Conservation (phyloP, 306 rosid genomes). For the Adenanthera pavonina region DNA sequence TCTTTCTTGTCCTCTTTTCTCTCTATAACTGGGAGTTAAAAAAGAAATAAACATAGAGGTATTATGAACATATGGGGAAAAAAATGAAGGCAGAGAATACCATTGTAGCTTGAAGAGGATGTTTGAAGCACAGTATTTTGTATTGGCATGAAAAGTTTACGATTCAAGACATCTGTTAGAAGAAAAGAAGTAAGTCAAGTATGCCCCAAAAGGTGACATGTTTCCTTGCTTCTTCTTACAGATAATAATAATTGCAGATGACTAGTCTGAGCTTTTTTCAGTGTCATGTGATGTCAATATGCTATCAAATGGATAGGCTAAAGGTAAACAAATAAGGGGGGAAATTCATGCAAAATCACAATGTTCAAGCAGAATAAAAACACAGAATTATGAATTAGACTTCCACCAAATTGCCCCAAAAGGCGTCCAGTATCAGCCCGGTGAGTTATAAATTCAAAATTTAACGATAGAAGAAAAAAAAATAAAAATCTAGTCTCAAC, state of each 20-base stretch:
- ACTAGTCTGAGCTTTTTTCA: not conserved
- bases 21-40: too few relatives aligned
- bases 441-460: not conserved
- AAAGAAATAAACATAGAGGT: not conserved
- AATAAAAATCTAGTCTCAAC: not conserved
- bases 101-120: not conserved
- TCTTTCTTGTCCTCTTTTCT: too few relatives aligned
- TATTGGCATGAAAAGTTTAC: not conserved
- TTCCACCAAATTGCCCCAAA: not conserved
- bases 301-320: not conserved
- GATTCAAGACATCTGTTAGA: not conserved
- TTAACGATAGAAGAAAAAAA: not conserved
- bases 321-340: not conserved
- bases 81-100: not conserved
- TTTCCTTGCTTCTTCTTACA: not conserved
- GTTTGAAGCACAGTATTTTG: not conserved
- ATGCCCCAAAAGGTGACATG: not conserved
- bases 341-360: too few relatives aligned
- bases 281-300: not conserved
- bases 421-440: not conserved
- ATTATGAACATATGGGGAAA: too few relatives aligned
- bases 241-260: not conserved
- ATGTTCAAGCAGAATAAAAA: too few relatives aligned
- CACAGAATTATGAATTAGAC: too few relatives aligned
- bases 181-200: conserved; percentile 1